A percentile compares a stretch with the other conserved stretches of the same genome.
These are phyloP conservation scores for Epithemia pelagica DNA, from an alignment of 108 stramenopile genomes.

Conservation along the genomic window DNA sequence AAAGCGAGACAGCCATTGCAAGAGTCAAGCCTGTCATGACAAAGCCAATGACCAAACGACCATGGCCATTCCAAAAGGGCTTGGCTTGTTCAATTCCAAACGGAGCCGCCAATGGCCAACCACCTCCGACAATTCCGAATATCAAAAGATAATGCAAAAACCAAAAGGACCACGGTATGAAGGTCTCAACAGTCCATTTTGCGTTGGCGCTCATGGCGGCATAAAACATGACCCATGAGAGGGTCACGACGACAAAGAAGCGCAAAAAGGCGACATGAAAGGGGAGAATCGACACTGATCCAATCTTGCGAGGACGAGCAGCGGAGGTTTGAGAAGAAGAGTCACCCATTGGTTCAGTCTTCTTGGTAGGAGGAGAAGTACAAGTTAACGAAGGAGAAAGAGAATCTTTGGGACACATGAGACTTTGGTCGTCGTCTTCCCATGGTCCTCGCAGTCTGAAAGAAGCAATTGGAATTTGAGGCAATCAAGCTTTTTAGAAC, in stretches of 20 bases:
- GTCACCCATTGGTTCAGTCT: background rate
- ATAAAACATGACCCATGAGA: background rate
- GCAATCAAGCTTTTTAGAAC: too few relatives aligned
- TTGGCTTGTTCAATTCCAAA: background rate
- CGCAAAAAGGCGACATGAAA: background rate
- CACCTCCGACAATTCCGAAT: constrained; percentile 1
- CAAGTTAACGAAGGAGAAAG: too few relatives aligned
- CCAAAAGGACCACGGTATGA: background rate
- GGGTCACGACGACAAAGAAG: background rate
- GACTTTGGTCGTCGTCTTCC: too few relatives aligned
- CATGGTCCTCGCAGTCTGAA: too few relatives aligned
- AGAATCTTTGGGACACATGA: too few relatives aligned
- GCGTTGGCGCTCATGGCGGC: constrained; percentile 5
- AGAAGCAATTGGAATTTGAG: too few relatives aligned
- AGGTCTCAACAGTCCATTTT: constrained; percentile 6
- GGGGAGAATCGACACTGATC: background rate
- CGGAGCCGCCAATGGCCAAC: background rate
- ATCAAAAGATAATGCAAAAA: background rate
- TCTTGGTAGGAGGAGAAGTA: too few relatives aligned
- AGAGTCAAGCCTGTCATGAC: background rate
- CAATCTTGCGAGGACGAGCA: background rate
- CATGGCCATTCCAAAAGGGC: background rate
- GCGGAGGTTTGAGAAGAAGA: background rate
- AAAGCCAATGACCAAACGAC: background rate
- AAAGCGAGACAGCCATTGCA: background rate